A percentile compares a stretch with the other conserved stretches of the same genome.
These are phyloP conservation scores for Meyerozyma guilliermondii DNA, from an alignment of 1,139 yeast genomes.

Conservation along the genomic window DNA sequence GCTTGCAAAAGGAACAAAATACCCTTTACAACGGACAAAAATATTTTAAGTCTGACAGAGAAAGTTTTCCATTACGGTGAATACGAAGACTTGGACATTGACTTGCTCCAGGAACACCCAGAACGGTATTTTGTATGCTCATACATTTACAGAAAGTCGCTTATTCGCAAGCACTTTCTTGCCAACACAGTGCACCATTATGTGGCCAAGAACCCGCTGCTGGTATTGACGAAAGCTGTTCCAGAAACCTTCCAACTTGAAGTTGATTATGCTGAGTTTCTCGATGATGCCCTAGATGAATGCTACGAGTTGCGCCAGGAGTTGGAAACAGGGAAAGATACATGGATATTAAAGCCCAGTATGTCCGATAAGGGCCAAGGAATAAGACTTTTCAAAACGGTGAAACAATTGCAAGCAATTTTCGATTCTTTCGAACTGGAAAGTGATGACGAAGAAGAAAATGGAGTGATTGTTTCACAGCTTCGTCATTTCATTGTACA, in stretches of 20 bases:
- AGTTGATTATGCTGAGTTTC: slow-evolving; percentile 93
- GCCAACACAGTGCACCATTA: slow-evolving; percentile 75
- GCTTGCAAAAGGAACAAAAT: slow-evolving; percentile 31
- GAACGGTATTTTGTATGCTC: slow-evolving; percentile 64
- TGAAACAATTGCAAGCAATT: slow-evolving; percentile 74
- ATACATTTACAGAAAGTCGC: slow-evolving; percentile 78
- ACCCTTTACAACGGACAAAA: slow-evolving; percentile 11
- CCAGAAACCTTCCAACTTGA: slow-evolving; percentile 80
- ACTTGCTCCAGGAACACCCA: slow-evolving; percentile 38
- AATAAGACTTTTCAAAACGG: slow-evolving; percentile 70
- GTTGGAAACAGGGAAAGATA: slow-evolving; percentile 54
- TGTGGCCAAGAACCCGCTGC: slow-evolving; percentile 67
- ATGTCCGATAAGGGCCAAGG: slow-evolving; percentile 99
- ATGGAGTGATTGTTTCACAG: slow-evolving; percentile 77
- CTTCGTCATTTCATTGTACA: slow-evolving; percentile 88
- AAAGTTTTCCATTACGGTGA: slow-evolving; percentile 77
- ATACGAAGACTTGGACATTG: slow-evolving; percentile 84
- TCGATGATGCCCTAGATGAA: slow-evolving; percentile 91
- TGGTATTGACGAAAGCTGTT: slow-evolving; percentile 54
- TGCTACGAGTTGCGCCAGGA: slow-evolving; percentile 82
- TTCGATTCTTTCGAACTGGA: slow-evolving; percentile 83
- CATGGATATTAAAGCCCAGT: slow-evolving; percentile 91
- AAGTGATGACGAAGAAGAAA: slow-evolving; percentile 47
- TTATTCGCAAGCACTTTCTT: slow-evolving; percentile 84
- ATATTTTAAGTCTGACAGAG: slow-evolving; percentile 4